Base-by-base conservation (phyloP, 768 basidiomycete species). In the Pleurotus ostreatus region DNA sequence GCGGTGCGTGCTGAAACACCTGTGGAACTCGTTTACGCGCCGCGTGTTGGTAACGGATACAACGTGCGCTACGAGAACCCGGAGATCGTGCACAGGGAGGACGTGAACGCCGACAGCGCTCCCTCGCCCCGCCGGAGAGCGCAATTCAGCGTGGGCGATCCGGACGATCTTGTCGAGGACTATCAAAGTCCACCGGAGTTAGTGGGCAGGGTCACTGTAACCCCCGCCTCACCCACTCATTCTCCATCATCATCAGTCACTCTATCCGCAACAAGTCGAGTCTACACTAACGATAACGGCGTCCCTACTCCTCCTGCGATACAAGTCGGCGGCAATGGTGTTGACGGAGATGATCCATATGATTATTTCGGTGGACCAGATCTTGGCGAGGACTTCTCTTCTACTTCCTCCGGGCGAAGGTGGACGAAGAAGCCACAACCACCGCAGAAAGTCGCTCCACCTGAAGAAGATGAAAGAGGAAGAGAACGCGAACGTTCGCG, bases 1-100 rank as follows among this genome's bases (percentile, higher is more conserved):
- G 66, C 68, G 7, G 65, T 59, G 5, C 64, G 68, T 20, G 77
- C 74, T 43, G 74, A 75, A 52, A 76, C 80, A 0, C 81, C 83
- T 1, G 84, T 88, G 39, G 86, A 88, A 59, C 75, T 89, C 60
- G 88, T 89, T 20, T 89, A 88, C 63, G 84, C 85, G 13, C 88
- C 88, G 1, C 76, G 78, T 25, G 63, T 74, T 40, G 72, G 71
- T 53, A 71, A 71, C 57, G 68, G 71, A 22, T 78, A 74, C 59
- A 66, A 23, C n/a, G 12, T 39, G 51, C 37, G 51, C 9, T 53
- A 43, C 39, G 51, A 53, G n/a, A 25, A 9, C 52, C 25, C 20
- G 1, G 51, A 45, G 15, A 51, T 52, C 34, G n/a, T 53, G 0
- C 49, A 22, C 25, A 37, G 51, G 11, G 55, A 65, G 7, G 56